Evolutionary conservation across 768 basidiomycete genomes (phyloP).

Genomic region (Suillus subluteus): DNA sequence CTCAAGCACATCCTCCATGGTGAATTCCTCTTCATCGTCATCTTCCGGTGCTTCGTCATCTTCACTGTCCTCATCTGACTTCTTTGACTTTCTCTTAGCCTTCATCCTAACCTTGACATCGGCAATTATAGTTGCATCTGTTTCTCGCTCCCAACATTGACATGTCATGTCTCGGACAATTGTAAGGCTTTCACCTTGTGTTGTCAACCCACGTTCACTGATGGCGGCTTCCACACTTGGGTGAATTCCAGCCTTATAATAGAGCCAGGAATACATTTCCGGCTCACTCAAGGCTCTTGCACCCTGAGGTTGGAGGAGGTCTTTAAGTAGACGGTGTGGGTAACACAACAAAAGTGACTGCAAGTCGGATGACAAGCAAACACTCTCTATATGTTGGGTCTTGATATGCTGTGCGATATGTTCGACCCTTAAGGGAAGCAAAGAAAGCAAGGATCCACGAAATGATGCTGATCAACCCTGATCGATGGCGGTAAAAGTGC

Average conservation of each 20-base stretch:
- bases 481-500: no score
- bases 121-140: background rate
- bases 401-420: no score
- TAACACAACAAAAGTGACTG: no score
- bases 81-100: background rate
- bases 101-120: background rate
- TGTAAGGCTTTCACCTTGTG: background rate
- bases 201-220: background rate
- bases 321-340: no score
- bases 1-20: background rate
- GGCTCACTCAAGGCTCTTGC: background rate
- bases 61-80: background rate
- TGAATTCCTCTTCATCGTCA: background rate
- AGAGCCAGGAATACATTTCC: background rate
- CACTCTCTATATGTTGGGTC: no score
- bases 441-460: no score
- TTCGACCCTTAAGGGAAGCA: no score
- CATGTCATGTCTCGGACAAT: background rate
- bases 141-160: background rate
- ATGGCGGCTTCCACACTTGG: background rate
- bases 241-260: background rate
- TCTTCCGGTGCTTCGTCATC: background rate
- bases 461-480: no score
- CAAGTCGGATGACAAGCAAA: no score
- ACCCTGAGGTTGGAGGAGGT: constrained; percentile 1